Percentiles rank a stretch among this genome's conserved stretches.
These are phyloP conservation scores for Solanum etuberosum DNA, from an alignment of 257 asterid species.

Conservation along the genomic window DNA sequence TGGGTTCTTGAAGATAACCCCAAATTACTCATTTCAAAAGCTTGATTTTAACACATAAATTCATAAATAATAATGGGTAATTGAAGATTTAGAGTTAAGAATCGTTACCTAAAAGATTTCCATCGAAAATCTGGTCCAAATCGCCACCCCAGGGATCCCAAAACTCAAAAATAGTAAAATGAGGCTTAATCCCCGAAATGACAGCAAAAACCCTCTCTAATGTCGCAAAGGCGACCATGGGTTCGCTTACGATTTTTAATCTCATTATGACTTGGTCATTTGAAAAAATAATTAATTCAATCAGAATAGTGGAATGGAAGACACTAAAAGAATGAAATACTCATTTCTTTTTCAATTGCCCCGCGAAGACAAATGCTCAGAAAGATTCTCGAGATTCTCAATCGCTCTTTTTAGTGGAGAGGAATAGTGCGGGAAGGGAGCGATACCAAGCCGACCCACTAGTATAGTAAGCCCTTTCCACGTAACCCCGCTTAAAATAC, in stretches of 20 bases:
- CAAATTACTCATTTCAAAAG: not conserved
- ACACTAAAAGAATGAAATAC: not conserved
- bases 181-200: not conserved
- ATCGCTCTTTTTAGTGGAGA: not conserved
- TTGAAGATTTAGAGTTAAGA: not conserved
- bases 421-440: not conserved
- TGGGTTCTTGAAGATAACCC: not conserved
- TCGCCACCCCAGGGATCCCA: not conserved
- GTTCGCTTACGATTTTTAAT: not conserved
- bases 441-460: not conserved
- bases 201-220: too few species aligned
- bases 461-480: not conserved
- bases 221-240: not conserved
- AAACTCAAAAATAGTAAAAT: not conserved
- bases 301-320: not conserved
- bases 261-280: too few species aligned
- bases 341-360: not conserved
- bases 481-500: not conserved
- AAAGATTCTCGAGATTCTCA: not conserved
- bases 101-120: not conserved
- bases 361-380: accelerated
- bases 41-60: not conserved
- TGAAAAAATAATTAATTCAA: too few species aligned
- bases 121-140: not conserved
- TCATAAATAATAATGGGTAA: not conserved